Base-by-base conservation (phyloP, 2,329 filamentous ascomycete species). In the Botrytis squamosa region DNA sequence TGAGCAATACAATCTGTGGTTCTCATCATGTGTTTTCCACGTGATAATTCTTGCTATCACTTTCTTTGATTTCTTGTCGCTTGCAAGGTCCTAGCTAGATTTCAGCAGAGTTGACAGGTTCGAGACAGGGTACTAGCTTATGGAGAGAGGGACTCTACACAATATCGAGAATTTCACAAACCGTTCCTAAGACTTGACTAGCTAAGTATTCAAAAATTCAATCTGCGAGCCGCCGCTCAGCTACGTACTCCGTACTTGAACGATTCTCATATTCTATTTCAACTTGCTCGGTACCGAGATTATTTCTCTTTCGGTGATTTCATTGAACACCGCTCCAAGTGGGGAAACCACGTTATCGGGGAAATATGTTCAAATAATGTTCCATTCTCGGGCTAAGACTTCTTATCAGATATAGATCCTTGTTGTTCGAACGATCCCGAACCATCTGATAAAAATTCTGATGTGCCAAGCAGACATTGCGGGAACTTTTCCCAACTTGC, bases 361-460 rank as follows among this genome's bases (percentile, higher is more conserved):
- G 33, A 38, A 7, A 55, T 55, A 55, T 14, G 25, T n/a, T n/a
- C 25, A 14, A 55, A 55, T 14, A n/a, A 16, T n/a, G 49, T 8
- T 52, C 33, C 46, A 40, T 55, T 55, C 38, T 68, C 65, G 65
- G 46, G 46, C 42, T 44, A 71, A 65, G 42, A 18, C 14, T 64
- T 46, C 57, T 70, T 71, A 71, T 71, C 70, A 65, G 70, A 71
- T 71, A 25, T 44, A 42, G 1, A 55, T 52, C 70, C 70, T 29
- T 71, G 69, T 69, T 25, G 5, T 33, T 69, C 4, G 66, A 33
- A 57, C 16, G 22, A 33, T 57, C 59, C 42, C 18, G 49, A 33
- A 59, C 69, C 25, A 71, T 71, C 70, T 65, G 70, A 71, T 71
- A 65, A 65, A 65, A 65, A 52, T 38, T 65, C 59, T 71, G 14